Conservation (phyloP, 768 basidiomycete species). For the Russula emetica region DNA sequence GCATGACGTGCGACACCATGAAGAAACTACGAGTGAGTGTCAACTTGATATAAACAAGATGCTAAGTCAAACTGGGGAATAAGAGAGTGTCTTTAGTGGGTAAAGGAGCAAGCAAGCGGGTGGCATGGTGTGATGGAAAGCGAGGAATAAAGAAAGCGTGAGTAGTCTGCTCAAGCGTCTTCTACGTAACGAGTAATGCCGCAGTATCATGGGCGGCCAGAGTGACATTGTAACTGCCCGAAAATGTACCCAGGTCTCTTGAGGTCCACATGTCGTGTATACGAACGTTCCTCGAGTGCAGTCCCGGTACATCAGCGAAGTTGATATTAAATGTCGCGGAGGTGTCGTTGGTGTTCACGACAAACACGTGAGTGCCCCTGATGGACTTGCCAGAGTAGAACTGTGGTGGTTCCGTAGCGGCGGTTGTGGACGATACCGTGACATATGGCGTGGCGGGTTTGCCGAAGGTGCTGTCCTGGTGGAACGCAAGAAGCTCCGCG, state of each 20-base stretch:
- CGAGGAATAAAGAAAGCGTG: no score
- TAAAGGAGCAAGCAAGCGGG: no score
- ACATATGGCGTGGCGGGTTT: conserved; percentile 48
- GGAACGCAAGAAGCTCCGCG: conserved; percentile 50
- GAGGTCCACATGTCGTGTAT: conserved; percentile 56
- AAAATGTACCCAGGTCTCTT: conserved; percentile 42
- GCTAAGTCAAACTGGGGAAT: no score
- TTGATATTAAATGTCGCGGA: conserved; percentile 44
- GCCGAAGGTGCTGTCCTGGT: conserved; percentile 46
- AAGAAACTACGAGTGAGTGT: no score
- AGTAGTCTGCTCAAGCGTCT: not conserved
- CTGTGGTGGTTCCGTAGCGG: conserved; percentile 46
- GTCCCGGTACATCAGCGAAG: conserved; percentile 45
- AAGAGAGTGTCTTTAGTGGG: no score
- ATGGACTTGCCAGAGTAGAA: conserved; percentile 48
- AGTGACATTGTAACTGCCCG: conserved; percentile 38
- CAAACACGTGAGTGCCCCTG: conserved; percentile 51
- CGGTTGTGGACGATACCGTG: conserved; percentile 38
- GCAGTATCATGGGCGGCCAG: conserved; percentile 51
- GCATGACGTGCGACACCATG: no score
- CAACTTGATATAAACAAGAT: no score
- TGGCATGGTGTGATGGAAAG: no score
- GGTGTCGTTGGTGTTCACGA: conserved; percentile 45
- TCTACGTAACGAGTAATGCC: conserved; percentile 43
- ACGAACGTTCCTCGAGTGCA: conserved; percentile 34